Conservation (phyloP, 768 basidiomycete species). For the Steccherinum ochraceum region DNA sequence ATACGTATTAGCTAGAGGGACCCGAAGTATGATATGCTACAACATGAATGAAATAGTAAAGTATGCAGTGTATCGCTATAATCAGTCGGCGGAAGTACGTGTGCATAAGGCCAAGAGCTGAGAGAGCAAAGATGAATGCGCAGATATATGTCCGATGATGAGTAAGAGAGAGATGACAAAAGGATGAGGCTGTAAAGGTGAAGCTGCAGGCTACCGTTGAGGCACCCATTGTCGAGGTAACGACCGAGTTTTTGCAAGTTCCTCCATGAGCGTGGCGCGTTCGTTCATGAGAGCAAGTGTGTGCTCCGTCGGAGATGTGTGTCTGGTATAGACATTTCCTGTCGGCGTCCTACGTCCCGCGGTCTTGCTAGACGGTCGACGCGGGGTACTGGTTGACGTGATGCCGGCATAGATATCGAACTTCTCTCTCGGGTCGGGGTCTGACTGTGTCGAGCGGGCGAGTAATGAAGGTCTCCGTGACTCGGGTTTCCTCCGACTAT, state of each 20-base stretch:
- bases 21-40: neutral
- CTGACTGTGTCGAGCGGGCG: conserved; percentile 3
- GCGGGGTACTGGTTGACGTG: neutral
- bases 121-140: too few species aligned
- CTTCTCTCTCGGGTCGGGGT: neutral
- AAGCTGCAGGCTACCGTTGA: neutral
- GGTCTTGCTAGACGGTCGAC: neutral
- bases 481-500: conserved; percentile 16
- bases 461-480: neutral
- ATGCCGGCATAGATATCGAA: neutral
- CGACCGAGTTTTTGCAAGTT: conserved; percentile 42
- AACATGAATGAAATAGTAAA: too few species aligned
- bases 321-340: conserved; percentile 22
- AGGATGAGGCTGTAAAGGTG: neutral
- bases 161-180: neutral
- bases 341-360: neutral
- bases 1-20: too few species aligned
- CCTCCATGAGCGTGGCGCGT: conserved; percentile 47
- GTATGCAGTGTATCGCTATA: neutral
- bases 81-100: neutral
- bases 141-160: neutral
- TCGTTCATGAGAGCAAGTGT: conserved; percentile 51
- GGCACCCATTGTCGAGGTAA: neutral
- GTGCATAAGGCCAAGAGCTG: neutral
- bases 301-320: conserved; percentile 34